phyloP scores from a whole-genome alignment of 2,329 filamentous ascomycete species.

The Ophiostoma populinum region DNA sequence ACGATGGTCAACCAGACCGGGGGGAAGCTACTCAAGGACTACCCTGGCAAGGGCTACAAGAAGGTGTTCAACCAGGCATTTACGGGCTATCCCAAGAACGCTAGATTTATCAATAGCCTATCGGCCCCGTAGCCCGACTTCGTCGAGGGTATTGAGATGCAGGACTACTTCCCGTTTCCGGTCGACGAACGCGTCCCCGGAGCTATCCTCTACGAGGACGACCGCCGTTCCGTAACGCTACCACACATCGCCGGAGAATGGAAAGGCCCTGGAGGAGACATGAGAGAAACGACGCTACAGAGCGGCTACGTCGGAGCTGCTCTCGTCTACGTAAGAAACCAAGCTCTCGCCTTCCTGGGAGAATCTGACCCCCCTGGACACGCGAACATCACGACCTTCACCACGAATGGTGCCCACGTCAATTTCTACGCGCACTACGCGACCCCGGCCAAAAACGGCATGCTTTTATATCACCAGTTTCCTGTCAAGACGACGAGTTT shows the following conservation, averaged over 20 bases:
- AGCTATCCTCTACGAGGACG: conserved; percentile 11
- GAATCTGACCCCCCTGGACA: conserved; percentile 10
- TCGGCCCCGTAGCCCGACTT: conserved; percentile 16
- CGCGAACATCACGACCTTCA: conserved; percentile 14
- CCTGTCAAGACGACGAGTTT: conserved; percentile 9
- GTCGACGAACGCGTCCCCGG: conserved; percentile 8
- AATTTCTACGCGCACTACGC: conserved; percentile 16
- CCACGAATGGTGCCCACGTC: conserved; percentile 14
- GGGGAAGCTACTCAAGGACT: conserved; percentile 11
- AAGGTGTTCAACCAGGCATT: conserved; percentile 10
- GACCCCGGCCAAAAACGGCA: background rate
- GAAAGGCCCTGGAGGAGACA: conserved; percentile 9
- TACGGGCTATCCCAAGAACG: conserved; percentile 13
- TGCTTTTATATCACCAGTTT: conserved; percentile 13
- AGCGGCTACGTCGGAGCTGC: conserved; percentile 7
- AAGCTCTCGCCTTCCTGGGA: conserved; percentile 12
- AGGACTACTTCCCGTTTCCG: conserved; percentile 7
- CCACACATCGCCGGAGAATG: conserved; percentile 16
- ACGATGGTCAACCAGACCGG: conserved; percentile 9
- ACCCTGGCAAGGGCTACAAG: conserved; percentile 5
- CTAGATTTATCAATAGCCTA: conserved; percentile 15
- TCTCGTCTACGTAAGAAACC: conserved; percentile 14
- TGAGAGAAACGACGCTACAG: conserved; percentile 7
- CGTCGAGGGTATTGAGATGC: conserved; percentile 13
- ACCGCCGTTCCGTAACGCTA: conserved; percentile 11